Conservation (phyloP, 306 rosid genomes). For the Quercus berberidifolia region DNA sequence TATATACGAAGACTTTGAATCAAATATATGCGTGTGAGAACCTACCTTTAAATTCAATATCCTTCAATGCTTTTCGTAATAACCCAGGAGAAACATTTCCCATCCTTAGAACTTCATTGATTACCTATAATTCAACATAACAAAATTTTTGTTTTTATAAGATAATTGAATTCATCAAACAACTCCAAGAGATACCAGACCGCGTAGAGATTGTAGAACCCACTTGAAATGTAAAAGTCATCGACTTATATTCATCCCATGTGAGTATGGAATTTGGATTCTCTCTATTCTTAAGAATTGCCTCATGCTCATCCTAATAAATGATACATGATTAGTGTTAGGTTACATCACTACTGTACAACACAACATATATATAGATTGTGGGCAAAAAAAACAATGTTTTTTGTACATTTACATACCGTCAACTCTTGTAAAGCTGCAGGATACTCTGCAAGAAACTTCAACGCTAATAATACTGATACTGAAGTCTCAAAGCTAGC, state of each 20-base stretch:
- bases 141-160: not conserved
- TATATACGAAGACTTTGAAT: not conserved
- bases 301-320: conserved; percentile 36
- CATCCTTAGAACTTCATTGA: conserved; percentile 35
- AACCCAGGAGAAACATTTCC: conserved; percentile 26
- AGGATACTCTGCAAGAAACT: conserved; percentile 31
- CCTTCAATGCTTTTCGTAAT: conserved; percentile 29
- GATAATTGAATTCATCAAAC: not conserved
- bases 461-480: conserved; percentile 16
- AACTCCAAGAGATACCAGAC: too few relatives aligned
- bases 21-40: too few relatives aligned
- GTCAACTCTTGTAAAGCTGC: conserved; percentile 20
- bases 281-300: conserved; percentile 23
- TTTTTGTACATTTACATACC: too few relatives aligned
- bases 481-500: conserved; percentile 28
- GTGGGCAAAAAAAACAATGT: not conserved
- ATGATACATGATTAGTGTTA: not conserved
- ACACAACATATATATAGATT: not conserved
- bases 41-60: conserved; percentile 27
- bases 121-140: conserved; percentile 18
- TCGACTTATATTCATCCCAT: conserved; percentile 44
- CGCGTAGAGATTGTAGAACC: not conserved
- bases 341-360: not conserved
- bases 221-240: conserved; percentile 34
- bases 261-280: conserved; percentile 23